phyloP scores from a whole-genome alignment of 352 stramenopile genomes.

The Phytophthora cryptogea region DNA sequence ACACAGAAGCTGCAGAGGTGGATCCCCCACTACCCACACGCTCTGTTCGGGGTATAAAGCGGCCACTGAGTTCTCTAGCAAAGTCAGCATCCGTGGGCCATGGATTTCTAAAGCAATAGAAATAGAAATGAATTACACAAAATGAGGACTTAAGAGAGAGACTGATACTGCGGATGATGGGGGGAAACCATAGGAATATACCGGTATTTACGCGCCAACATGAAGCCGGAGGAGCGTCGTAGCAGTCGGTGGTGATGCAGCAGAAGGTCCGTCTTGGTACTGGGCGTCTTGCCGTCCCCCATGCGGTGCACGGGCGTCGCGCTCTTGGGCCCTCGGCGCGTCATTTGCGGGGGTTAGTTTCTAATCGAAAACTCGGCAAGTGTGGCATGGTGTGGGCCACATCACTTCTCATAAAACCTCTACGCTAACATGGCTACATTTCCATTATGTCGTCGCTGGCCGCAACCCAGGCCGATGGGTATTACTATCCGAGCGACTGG shows the following conservation, averaged over 20 bases:
- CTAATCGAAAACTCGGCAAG: not conserved
- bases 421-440: not conserved
- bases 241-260: slow-evolving; percentile 65
- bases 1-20: not conserved
- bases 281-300: slow-evolving; percentile 35
- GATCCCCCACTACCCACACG: slow-evolving; percentile 5
- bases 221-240: slow-evolving; percentile 66
- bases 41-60: slow-evolving; percentile 21
- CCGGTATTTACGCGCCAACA: slow-evolving; percentile 78
- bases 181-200: slow-evolving; percentile 6
- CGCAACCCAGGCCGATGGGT: slow-evolving; percentile 97
- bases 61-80: slow-evolving; percentile 26
- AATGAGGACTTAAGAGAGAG: slow-evolving; percentile 12
- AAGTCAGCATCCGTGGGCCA: slow-evolving; percentile 44
- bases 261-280: slow-evolving; percentile 46
- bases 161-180: not conserved
- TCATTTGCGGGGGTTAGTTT: slow-evolving; percentile 38
- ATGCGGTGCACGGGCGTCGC: slow-evolving; percentile 54
- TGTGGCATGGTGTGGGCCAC: too few species aligned
- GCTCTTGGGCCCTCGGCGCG: slow-evolving; percentile 53
- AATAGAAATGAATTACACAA: slow-evolving; percentile 9
- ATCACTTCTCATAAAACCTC: too few species aligned
- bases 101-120: slow-evolving; percentile 23
- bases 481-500: slow-evolving; percentile 96
- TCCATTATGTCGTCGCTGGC: slow-evolving; percentile 95